Conservation (phyloP, 495 filamentous ascomycete genomes). For the Podospora tetraspora region DNA sequence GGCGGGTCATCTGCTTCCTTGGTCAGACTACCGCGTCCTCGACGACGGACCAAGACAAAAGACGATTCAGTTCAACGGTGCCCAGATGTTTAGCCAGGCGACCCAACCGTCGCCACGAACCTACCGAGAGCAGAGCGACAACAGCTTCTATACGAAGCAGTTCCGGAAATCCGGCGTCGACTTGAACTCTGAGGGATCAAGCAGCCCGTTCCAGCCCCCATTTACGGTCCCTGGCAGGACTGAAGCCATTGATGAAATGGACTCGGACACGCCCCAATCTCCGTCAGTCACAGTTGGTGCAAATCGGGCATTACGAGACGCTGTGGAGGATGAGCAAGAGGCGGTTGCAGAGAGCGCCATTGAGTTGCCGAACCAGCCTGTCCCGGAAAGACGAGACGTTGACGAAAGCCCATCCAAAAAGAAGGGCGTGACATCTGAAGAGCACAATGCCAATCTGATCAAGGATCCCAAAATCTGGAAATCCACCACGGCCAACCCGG, state of each 20-base stretch:
- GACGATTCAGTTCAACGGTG: conserved; percentile 62
- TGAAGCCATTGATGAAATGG: conserved; percentile 18
- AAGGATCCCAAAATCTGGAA: conserved; percentile 76
- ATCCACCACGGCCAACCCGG: conserved; percentile 80
- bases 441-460: conserved; percentile 80
- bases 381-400: conserved; percentile 19
- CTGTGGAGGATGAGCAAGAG: neutral
- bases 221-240: conserved; percentile 4
- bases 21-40: conserved; percentile 74
- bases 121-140: conserved; percentile 71
- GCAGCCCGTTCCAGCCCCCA: conserved; percentile 20
- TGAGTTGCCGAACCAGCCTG: neutral
- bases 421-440: conserved; percentile 68
- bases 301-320: neutral
- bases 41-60: conserved; percentile 75
- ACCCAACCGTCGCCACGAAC: conserved; percentile 39
- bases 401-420: neutral
- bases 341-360: neutral
- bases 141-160: conserved; percentile 75
- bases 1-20: conserved; percentile 73
- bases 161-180: conserved; percentile 39
- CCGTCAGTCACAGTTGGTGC: neutral
- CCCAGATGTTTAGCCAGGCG: conserved; percentile 60
- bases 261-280: conserved; percentile 2
- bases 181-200: conserved; percentile 7